Evolutionary conservation across 305 asterid genomes (phyloP).

Genomic region (Withania somnifera): DNA sequence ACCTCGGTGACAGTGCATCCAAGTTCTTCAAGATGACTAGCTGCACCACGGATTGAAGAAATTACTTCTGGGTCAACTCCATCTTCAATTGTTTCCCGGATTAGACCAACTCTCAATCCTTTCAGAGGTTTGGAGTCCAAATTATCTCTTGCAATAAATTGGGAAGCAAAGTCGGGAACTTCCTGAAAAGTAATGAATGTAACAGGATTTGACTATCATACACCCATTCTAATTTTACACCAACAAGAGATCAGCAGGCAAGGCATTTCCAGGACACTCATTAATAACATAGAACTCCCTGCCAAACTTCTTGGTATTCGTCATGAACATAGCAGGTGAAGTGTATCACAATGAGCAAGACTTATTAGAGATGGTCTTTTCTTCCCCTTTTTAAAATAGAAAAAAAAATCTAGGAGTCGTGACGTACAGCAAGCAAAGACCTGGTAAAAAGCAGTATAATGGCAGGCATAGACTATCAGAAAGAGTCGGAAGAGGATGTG

Average conservation of each 20-base stretch:
- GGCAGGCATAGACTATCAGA: neutral
- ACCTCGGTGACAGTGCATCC: slow-evolving; percentile 82
- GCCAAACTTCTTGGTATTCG: neutral
- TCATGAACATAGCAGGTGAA: neutral
- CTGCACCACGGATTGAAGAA: slow-evolving; percentile 56
- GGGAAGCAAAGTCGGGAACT: slow-evolving; percentile 59
- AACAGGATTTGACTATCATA: neutral
- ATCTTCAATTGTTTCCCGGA: slow-evolving; percentile 71
- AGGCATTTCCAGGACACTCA: neutral
- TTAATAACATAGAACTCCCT: neutral
- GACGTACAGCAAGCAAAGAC: neutral
- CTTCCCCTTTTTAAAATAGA: neutral
- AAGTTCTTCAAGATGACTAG: slow-evolving; percentile 74
- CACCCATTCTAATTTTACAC: neutral
- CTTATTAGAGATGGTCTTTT: neutral
- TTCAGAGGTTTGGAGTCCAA: slow-evolving; percentile 67
- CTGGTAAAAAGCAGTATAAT: neutral
- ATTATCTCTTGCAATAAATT: slow-evolving; percentile 39
- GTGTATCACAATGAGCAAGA: neutral
- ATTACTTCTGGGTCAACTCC: slow-evolving; percentile 77
- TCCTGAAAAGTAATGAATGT: slow-evolving; percentile 37
- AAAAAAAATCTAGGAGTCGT: neutral
- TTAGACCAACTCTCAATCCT: slow-evolving; percentile 83
- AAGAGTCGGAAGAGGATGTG: neutral
- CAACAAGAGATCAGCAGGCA: neutral